These are phyloP conservation scores for Fusarium nanum DNA, from an alignment of 2,329 filamentous ascomycete genomes.

Conservation along the genomic window DNA sequence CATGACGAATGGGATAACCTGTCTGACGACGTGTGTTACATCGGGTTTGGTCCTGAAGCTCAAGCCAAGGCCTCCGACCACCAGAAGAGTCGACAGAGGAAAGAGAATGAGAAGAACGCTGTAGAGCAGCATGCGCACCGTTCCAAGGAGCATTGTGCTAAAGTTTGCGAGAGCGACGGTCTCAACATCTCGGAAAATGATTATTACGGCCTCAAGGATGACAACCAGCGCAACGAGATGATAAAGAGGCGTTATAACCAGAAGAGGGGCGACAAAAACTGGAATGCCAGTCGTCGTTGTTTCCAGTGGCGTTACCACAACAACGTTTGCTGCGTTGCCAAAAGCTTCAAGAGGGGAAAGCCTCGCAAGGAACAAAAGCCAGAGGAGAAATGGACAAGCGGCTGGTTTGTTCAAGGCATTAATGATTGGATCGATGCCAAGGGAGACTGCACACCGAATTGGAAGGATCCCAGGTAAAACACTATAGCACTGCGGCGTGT, in stretches of 20 bases:
- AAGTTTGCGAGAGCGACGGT: constrained; percentile 59
- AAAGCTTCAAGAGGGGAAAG: constrained; percentile 58
- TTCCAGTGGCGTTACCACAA: constrained; percentile 62
- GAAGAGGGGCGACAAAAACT: constrained; percentile 34
- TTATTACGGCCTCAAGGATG: constrained; percentile 45
- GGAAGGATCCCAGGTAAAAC: constrained; percentile 53
- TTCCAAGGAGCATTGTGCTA: constrained; percentile 60
- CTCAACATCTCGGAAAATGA: constrained; percentile 53
- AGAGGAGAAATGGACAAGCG: constrained; percentile 54
- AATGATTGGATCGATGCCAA: constrained; percentile 59
- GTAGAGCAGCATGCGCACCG: constrained; percentile 60
- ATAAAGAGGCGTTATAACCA: constrained; percentile 47
- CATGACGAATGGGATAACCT: constrained; percentile 66
- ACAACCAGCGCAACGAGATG: constrained; percentile 46
- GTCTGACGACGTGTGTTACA: constrained; percentile 61
- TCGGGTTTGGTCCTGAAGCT: constrained; percentile 53
- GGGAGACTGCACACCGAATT: constrained; percentile 57
- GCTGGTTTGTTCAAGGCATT: constrained; percentile 61
- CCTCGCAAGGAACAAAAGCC: constrained; percentile 50
- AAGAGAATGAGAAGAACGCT: constrained; percentile 54
- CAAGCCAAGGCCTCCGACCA: constrained; percentile 50
- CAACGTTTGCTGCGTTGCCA: constrained; percentile 57
- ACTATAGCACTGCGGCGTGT: neutral
- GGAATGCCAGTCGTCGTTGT: constrained; percentile 53
- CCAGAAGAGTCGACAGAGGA: constrained; percentile 52